phyloP scores from a whole-genome alignment of 2,329 filamentous ascomycete genomes.

The Xylariaceae sp. region DNA sequence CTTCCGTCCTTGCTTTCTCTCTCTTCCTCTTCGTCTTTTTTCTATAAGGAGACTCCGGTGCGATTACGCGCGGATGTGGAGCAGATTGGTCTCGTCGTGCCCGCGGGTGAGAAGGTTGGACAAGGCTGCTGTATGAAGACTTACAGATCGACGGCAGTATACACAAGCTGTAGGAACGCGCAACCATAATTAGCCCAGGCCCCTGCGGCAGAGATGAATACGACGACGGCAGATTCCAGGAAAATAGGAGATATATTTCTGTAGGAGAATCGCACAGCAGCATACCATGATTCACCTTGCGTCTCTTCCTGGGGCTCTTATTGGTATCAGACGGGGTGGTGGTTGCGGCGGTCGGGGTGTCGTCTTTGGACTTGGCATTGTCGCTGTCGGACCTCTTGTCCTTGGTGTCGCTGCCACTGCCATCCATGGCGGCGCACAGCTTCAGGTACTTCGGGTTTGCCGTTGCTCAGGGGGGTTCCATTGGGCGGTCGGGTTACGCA shows the following conservation, averaged over 20 bases:
- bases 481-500: conserved; percentile 39
- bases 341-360: conserved; percentile 22
- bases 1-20: not conserved
- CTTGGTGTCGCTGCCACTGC: conserved; percentile 30
- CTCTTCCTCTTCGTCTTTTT: no score
- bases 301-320: conserved; percentile 70
- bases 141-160: conserved; percentile 85
- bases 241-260: conserved; percentile 14
- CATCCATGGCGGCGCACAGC: conserved; percentile 22
- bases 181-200: conserved; percentile 31
- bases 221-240: conserved; percentile 13
- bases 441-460: conserved; percentile 18
- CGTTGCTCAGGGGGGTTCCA: conserved; percentile 30
- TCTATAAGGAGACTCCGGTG: no score
- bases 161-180: conserved; percentile 64
- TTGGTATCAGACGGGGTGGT: conserved; percentile 24
- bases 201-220: conserved; percentile 20
- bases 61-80: conserved; percentile 26
- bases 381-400: conserved; percentile 31
- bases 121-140: conserved; percentile 32
- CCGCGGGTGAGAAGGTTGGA: no score
- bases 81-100: conserved; percentile 21
- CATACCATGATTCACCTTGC: conserved; percentile 86
- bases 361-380: conserved; percentile 27
- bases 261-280: conserved; percentile 31